Percentiles rank a stretch among this genome's conserved stretches.
phyloP scores from a whole-genome alignment of 140 eudicot species.

The Ambrosia hybrid region DNA sequence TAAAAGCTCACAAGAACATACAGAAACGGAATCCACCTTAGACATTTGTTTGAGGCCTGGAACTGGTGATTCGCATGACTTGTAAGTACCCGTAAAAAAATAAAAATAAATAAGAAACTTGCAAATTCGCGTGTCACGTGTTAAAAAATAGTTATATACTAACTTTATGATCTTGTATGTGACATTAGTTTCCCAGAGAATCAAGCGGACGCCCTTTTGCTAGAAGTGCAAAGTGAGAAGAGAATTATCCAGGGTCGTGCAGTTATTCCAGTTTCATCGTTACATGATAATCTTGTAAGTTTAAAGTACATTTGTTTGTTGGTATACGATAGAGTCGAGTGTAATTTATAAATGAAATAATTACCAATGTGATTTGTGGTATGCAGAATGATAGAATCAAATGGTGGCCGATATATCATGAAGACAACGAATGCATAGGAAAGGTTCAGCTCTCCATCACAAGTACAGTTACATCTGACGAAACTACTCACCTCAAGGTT shows the following conservation, averaged over 20 bases:
- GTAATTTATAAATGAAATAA: neutral
- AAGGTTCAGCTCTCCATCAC: conserved; percentile 70
- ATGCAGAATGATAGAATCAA: conserved; percentile 72
- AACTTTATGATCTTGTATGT: conserved; percentile 14
- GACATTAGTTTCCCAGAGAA: conserved; percentile 79
- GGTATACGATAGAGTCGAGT: neutral
- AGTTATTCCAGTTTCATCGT: conserved; percentile 62
- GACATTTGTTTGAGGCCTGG: conserved; percentile 75
- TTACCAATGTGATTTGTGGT: neutral
- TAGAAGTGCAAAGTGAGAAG: conserved; percentile 70
- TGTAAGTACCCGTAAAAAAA: conserved; percentile 54
- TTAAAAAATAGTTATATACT: neutral
- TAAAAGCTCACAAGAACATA: conserved; percentile 72
- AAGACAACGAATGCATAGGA: conserved; percentile 81
- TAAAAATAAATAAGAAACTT: conserved; percentile 12
- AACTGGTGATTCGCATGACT: conserved; percentile 82
- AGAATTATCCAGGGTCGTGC: conserved; percentile 77
- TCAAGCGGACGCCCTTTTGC: conserved; percentile 81
- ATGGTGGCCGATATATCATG: conserved; percentile 90
- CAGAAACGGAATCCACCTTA: conserved; percentile 46
- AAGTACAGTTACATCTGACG: conserved; percentile 64
- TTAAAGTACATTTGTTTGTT: neutral
- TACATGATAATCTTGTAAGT: conserved; percentile 79
- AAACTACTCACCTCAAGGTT: conserved; percentile 72
- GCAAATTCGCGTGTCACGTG: neutral